Evolutionary conservation across 768 basidiomycete genomes (phyloP).

Genomic region (Hydnomerulius pinastri): DNA sequence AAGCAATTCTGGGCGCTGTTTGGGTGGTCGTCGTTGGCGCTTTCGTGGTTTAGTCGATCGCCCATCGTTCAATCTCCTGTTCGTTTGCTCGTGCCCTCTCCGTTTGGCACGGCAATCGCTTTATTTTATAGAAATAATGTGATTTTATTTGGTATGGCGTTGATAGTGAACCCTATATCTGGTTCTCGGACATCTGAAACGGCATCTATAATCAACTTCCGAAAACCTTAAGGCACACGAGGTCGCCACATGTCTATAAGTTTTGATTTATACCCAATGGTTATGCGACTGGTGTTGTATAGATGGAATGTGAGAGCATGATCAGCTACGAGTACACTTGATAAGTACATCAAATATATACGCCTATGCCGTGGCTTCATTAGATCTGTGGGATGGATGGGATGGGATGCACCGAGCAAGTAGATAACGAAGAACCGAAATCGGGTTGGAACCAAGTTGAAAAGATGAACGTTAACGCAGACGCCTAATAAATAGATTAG

Average conservation of each 20-base stretch:
- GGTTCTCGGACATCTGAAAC: too few species aligned
- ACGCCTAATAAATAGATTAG: constrained; percentile 20
- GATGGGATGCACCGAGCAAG: too few species aligned
- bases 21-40: too few species aligned
- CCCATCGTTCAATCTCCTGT: not conserved
- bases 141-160: not conserved
- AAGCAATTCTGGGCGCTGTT: too few species aligned
- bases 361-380: constrained; percentile 2
- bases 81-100: too few species aligned
- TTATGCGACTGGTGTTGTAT: too few species aligned
- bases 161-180: not conserved
- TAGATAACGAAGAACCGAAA: not conserved
- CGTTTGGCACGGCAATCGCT: too few species aligned
- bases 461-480: constrained; percentile 5
- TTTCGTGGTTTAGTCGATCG: too few species aligned
- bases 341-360: constrained; percentile 6
- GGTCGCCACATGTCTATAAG: too few species aligned
- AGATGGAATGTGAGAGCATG: not conserved
- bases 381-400: not conserved
- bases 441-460: constrained; percentile 9
- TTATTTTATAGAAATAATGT: not conserved
- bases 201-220: too few species aligned
- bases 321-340: constrained; percentile 5
- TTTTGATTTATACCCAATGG: too few species aligned
- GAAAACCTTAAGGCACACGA: too few species aligned